phyloP scores from a whole-genome alignment of 192 early-diverging fungal genomes.

The Radiomyces spectabilis region DNA sequence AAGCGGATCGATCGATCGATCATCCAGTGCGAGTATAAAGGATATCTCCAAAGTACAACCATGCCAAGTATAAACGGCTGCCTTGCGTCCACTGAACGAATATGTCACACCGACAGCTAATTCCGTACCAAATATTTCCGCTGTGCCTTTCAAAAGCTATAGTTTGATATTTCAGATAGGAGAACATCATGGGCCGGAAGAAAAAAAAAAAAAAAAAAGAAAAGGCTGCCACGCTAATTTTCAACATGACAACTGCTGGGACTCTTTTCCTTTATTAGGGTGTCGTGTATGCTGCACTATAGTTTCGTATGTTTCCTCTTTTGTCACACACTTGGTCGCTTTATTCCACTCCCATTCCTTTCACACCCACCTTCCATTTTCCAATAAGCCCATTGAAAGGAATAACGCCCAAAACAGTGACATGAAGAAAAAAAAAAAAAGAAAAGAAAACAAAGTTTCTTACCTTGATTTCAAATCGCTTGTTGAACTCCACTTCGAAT shows the following conservation, averaged over 20 bases:
- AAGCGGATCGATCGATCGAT: neutral
- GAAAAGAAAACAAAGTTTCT: neutral
- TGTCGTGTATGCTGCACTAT: too few relatives aligned
- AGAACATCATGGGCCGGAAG: too few relatives aligned
- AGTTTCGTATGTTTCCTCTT: too few relatives aligned
- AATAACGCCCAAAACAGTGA: neutral
- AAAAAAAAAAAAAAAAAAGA: neutral
- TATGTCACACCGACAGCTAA: conserved; percentile 75
- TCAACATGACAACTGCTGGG: too few relatives aligned
- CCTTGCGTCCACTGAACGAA: conserved; percentile 75
- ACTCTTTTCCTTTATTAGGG: too few relatives aligned
- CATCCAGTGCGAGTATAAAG: conserved; percentile 4
- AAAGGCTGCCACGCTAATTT: neutral
- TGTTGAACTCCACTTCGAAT: conserved; percentile 78
- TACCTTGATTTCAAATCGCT: conserved; percentile 66
- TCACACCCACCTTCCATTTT: too few relatives aligned
- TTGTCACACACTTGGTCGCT: too few relatives aligned
- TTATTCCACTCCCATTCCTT: too few relatives aligned
- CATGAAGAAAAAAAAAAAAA: neutral
- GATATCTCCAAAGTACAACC: conserved; percentile 68
- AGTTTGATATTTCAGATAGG: too few relatives aligned
- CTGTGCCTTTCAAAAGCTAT: conserved; percentile 66
- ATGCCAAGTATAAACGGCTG: conserved; percentile 88
- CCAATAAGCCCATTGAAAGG: neutral
- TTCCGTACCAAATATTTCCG: conserved; percentile 95